Base-by-base conservation (phyloP, 169 alveolate genomes). In the Pseudocohnilembus persalinus region DNA sequence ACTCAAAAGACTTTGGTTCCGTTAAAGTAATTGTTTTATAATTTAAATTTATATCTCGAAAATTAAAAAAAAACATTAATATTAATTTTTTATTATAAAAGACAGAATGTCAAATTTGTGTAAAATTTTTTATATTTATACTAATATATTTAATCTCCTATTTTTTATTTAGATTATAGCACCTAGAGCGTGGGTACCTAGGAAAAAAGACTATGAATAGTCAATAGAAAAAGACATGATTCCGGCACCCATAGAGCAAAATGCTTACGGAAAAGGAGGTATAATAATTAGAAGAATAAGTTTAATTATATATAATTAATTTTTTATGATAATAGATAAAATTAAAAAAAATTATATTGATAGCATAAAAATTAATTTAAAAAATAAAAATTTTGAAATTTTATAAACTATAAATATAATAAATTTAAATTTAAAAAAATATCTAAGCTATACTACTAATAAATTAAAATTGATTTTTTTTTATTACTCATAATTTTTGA, bases 11-110 rank as follows among this genome's bases (percentile, higher is more conserved):
- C 64, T 86, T 87, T 76, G 95, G 92, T 65, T 83, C 85, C 78
- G 92, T 92, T 76, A 92, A 92, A 76, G 95, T 90, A 90, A 35
- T 75, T 29, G 30, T 27, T n/a, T 74, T 31, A 78, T 30, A 25
- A 29, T 74, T 35, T 30, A 25, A 33, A 73, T 74, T 87, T 28
- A n/a, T n/a, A n/a, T n/a, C n/a, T n/a, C n/a, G n/a, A n/a, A n/a
- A n/a, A n/a, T n/a, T n/a, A n/a, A n/a, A n/a, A n/a, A n/a, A n/a
- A n/a, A n/a, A n/a, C n/a, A n/a, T n/a, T n/a, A n/a, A n/a, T n/a
- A n/a, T n/a, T n/a, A n/a, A n/a, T n/a, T n/a, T n/a, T n/a, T n/a
- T n/a, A n/a, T n/a, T n/a, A n/a, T n/a, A n/a, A n/a, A n/a, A n/a
- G n/a, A n/a, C n/a, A n/a, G n/a, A n/a, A n/a, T n/a, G n/a, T n/a